phyloP scores from a whole-genome alignment of 495 filamentous ascomycete genomes.

The Penicillium taxi region DNA sequence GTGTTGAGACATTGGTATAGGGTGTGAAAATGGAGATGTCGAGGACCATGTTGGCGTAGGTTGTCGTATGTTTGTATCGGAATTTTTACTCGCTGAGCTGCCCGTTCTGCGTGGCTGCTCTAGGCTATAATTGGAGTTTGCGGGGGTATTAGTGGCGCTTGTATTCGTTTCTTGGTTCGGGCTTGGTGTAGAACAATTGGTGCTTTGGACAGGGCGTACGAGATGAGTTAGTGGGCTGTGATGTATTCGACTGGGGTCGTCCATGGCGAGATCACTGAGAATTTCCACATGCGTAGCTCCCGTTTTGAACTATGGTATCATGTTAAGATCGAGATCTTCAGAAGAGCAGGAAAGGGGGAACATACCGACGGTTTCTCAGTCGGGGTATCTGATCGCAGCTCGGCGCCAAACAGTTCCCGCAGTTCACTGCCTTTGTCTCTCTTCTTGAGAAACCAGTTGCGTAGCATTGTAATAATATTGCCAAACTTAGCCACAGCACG shows the following conservation, averaged over 20 bases:
- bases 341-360: conserved; percentile 38
- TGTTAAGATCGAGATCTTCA: background rate
- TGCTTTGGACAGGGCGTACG: conserved; percentile 1
- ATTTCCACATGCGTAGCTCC: conserved; percentile 53
- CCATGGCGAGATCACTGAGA: conserved; percentile 60
- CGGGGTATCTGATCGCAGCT: conserved; percentile 6
- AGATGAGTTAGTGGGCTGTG: background rate
- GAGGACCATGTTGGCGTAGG: conserved; percentile 3
- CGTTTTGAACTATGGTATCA: conserved; percentile 11
- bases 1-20: conserved; percentile 6
- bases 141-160: no score
- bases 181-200: conserved; percentile 1
- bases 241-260: conserved; percentile 28
- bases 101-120: background rate
- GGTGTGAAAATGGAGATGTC: conserved; percentile 6
- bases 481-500: conserved; percentile 70
- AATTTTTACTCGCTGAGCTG: background rate
- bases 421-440: conserved; percentile 28
- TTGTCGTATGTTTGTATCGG: background rate
- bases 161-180: background rate
- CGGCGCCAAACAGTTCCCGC: conserved; percentile 24
- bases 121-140: conserved; percentile 1
- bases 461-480: conserved; percentile 64
- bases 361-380: conserved; percentile 4
- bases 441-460: conserved; percentile 57